These are phyloP conservation scores for Pseudocercospora vitis DNA, from an alignment of 2,329 filamentous ascomycete species.

Conservation along the genomic window DNA sequence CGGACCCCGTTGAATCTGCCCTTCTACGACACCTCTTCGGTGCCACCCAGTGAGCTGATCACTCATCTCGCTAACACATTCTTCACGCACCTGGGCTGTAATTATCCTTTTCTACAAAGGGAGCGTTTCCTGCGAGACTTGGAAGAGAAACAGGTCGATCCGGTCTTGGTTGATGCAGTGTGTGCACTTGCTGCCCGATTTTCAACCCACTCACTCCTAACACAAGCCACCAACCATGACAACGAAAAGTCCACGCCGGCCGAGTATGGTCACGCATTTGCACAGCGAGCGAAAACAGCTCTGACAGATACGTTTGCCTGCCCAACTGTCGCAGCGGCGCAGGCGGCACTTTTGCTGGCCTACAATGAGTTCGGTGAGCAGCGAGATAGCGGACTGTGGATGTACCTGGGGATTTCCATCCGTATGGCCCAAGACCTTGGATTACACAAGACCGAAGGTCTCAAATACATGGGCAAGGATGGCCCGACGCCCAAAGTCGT, in stretches of 20 bases:
- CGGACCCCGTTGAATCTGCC: slow-evolving; percentile 54
- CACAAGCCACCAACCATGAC: slow-evolving; percentile 44
- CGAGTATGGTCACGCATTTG: slow-evolving; percentile 74
- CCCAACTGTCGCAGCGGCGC: slow-evolving; percentile 78
- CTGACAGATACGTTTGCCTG: slow-evolving; percentile 81
- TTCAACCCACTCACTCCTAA: slow-evolving; percentile 60
- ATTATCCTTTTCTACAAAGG: slow-evolving; percentile 77
- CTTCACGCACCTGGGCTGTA: slow-evolving; percentile 79
- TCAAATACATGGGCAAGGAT: slow-evolving; percentile 58
- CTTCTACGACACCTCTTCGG: slow-evolving; percentile 72
- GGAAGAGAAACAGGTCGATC: slow-evolving; percentile 76
- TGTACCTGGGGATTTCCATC: slow-evolving; percentile 87
- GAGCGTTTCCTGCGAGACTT: slow-evolving; percentile 73
- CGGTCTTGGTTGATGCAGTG: slow-evolving; percentile 82
- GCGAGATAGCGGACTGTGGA: slow-evolving; percentile 87
- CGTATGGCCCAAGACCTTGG: slow-evolving; percentile 79
- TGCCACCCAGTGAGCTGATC: slow-evolving; percentile 72
- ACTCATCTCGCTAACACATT: slow-evolving; percentile 76
- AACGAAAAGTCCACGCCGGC: slow-evolving; percentile 51
- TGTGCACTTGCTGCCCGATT: slow-evolving; percentile 81
- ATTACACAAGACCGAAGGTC: slow-evolving; percentile 75
- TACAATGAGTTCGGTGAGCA: slow-evolving; percentile 88
- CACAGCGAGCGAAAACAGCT: slow-evolving; percentile 77
- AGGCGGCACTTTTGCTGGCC: slow-evolving; percentile 78
- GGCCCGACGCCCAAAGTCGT: slow-evolving; percentile 59